These are phyloP conservation scores for Phytopythium chamaehyphon DNA, from an alignment of 352 stramenopile species.

Conservation along the genomic window DNA sequence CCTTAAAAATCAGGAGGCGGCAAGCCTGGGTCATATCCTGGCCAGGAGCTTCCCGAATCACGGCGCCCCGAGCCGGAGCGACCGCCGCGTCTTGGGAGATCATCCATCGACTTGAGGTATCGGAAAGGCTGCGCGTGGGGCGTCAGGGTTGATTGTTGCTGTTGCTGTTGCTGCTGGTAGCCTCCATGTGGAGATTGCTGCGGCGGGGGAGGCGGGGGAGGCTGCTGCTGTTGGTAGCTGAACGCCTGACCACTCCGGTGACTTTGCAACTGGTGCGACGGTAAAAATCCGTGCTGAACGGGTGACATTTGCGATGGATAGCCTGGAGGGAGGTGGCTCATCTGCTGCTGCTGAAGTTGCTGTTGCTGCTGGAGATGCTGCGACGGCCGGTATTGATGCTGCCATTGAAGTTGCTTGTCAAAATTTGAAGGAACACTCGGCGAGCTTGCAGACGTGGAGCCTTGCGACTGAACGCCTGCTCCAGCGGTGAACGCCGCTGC, in stretches of 20 bases:
- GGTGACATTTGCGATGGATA: slow-evolving; percentile 22
- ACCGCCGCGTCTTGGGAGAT: slow-evolving; percentile 24
- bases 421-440: slow-evolving; percentile 8
- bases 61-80: slow-evolving; percentile 28
- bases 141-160: slow-evolving; percentile 20
- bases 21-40: slow-evolving; percentile 37
- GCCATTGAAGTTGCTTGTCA: slow-evolving; percentile 52
- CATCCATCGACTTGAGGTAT: slow-evolving; percentile 70
- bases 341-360: slow-evolving; percentile 28
- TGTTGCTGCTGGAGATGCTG: slow-evolving; percentile 40
- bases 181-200: slow-evolving; percentile 30
- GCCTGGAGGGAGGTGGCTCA: slow-evolving; percentile 27
- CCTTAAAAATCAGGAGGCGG: slow-evolving; percentile 34
- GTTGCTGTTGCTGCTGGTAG: slow-evolving; percentile 26
- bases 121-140: slow-evolving; percentile 41
- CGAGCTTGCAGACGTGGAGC: background rate
- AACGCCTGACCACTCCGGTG: slow-evolving; percentile 24
- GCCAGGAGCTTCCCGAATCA: slow-evolving; percentile 56
- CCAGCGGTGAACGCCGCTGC: slow-evolving; percentile 12
- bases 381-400: slow-evolving; percentile 66
- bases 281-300: slow-evolving; percentile 25
- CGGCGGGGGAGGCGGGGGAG: slow-evolving; percentile 12
- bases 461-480: slow-evolving; percentile 6
- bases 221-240: slow-evolving; percentile 24
- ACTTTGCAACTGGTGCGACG: slow-evolving; percentile 37